Evolutionary conservation across 2,329 filamentous ascomycete species (phyloP).

Genomic region (Calonectria hongkongensis): DNA sequence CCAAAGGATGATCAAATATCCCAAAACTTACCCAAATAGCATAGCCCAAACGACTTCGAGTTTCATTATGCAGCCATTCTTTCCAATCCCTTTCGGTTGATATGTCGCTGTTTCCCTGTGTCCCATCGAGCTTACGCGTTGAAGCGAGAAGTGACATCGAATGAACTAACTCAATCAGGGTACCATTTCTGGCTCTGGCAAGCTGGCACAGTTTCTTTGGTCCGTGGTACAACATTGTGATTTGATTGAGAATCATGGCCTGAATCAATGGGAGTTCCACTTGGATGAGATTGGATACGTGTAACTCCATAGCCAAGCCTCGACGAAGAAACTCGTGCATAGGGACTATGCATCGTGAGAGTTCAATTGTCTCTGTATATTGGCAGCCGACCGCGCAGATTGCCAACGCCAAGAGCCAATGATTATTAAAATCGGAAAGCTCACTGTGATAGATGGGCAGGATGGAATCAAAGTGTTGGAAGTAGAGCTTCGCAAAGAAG

Average conservation of each 20-base stretch:
- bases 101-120: background rate
- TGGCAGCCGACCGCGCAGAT: conserved; percentile 52
- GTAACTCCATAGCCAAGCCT: conserved; percentile 28
- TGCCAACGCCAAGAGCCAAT: conserved; percentile 50
- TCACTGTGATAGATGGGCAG: conserved; percentile 56
- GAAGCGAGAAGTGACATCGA: conserved; percentile 13
- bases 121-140: background rate
- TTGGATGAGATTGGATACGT: background rate
- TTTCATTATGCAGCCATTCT: conserved; percentile 34
- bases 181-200: background rate
- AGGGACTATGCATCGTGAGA: conserved; percentile 45
- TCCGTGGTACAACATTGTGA: conserved; percentile 37
- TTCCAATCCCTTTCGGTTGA: conserved; percentile 18
- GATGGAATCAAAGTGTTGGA: conserved; percentile 57
- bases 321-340: conserved; percentile 52
- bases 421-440: conserved; percentile 29
- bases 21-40: conserved; percentile 40
- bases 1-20: background rate
- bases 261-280: conserved; percentile 26
- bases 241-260: conserved; percentile 44
- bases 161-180: conserved; percentile 10
- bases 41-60: conserved; percentile 39
- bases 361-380: conserved; percentile 49
- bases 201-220: background rate
- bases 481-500: conserved; percentile 58